A percentile compares a stretch with the other conserved stretches of the same genome.
Conservation (phyloP, 805 yeast species). For the Cyberlindnera petersonii region DNA sequence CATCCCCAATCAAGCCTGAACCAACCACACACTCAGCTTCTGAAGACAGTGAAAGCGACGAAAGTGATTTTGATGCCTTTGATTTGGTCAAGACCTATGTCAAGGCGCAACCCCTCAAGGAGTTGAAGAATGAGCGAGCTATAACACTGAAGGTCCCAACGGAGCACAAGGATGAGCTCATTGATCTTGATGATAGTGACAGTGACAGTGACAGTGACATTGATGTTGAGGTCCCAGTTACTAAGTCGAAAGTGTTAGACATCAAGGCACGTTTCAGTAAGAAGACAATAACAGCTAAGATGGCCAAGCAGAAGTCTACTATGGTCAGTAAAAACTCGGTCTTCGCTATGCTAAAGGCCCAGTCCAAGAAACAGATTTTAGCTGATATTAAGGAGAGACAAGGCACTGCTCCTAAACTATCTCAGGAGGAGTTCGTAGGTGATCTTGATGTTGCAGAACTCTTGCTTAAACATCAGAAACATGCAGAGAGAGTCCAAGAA, state of each 20-base stretch:
- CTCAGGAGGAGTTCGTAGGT: constrained; percentile 12
- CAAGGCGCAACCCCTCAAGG: not conserved
- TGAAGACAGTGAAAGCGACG: constrained; percentile 15
- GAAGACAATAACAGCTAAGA: constrained; percentile 14
- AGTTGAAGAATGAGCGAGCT: too few relatives aligned
- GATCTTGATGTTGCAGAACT: constrained; percentile 23
- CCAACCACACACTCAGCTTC: constrained; percentile 7
- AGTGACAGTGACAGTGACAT: constrained; percentile 23
- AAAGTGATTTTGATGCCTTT: constrained; percentile 13
- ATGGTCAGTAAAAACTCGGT: constrained; percentile 29
- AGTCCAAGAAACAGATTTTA: constrained; percentile 48
- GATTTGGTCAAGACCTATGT: constrained; percentile 5
- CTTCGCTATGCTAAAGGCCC: constrained; percentile 36
- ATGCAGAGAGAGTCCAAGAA: constrained; percentile 28
- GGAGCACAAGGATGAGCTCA: not conserved
- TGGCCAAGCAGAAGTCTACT: constrained; percentile 12
- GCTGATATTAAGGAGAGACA: constrained; percentile 42
- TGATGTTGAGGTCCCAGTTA: constrained; percentile 18
- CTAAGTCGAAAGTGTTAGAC: constrained; percentile 34
- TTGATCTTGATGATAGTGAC: constrained; percentile 24
- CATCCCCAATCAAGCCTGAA: constrained; percentile 7
- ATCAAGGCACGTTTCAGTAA: constrained; percentile 34
- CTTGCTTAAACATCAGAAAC: constrained; percentile 22
- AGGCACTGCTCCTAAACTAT: constrained; percentile 2
- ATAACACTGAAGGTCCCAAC: not conserved